Percentiles rank a stretch among this genome's conserved stretches.
phyloP scores from a whole-genome alignment of 345 rosid genomes.

The Eucalyptus viminalis region DNA sequence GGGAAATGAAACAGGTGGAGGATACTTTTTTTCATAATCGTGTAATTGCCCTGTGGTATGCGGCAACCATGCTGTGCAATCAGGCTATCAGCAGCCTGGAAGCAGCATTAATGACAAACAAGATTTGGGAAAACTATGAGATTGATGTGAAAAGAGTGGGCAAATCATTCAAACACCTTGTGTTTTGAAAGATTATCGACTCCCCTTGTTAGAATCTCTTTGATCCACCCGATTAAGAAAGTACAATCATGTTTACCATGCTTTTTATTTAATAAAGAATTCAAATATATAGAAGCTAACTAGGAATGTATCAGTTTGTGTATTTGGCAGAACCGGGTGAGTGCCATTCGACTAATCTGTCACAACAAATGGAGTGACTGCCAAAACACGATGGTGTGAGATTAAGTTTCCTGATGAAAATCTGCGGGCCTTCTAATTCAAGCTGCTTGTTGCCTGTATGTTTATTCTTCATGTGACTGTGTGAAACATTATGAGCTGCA shows the following conservation, averaged over 20 bases:
- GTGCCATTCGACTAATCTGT: background rate
- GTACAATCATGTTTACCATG: background rate
- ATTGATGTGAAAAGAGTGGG: background rate
- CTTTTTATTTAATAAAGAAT: background rate
- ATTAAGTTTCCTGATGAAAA: background rate
- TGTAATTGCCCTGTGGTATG: background rate
- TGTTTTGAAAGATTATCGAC: background rate
- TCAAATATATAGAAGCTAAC: background rate
- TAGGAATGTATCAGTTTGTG: background rate
- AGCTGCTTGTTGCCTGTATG: background rate
- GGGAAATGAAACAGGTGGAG: background rate
- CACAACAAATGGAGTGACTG: background rate
- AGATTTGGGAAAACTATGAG: background rate
- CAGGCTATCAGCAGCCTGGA: background rate
- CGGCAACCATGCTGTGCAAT: background rate
- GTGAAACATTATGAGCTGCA: background rate
- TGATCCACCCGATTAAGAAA: background rate
- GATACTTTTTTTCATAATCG: background rate
- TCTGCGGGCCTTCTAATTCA: background rate
- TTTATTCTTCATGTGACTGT: background rate
- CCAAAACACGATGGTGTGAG: background rate
- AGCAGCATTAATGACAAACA: background rate
- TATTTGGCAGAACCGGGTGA: background rate
- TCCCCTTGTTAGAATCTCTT: background rate
- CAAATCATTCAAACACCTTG: background rate